Evolutionary conservation across 1,284 basidiomycete species (phyloP).

Genomic region (Rhodotorula sp.): DNA sequence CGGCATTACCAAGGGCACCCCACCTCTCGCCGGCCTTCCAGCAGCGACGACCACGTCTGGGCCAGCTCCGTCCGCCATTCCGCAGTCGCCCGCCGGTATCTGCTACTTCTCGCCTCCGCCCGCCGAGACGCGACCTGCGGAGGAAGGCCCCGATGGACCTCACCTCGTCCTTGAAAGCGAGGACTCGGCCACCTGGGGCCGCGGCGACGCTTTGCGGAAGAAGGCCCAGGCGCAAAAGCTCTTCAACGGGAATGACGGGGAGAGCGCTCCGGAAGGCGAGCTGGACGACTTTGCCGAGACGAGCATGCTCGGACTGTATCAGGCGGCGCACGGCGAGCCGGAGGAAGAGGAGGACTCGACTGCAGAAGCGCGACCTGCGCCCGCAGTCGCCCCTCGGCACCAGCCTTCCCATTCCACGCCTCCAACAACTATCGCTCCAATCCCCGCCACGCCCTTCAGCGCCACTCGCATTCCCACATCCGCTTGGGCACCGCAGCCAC

Average conservation of each 20-base stretch:
- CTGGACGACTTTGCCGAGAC: conserved; percentile 50
- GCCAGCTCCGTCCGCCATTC: neutral
- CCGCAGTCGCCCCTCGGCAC: neutral
- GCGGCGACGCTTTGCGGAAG: neutral
- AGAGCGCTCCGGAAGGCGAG: conserved; percentile 29
- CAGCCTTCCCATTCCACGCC: conserved; percentile 13
- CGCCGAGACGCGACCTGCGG: neutral
- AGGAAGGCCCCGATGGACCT: neutral
- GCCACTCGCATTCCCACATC: neutral
- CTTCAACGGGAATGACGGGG: conserved; percentile 30
- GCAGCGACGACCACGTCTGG: neutral
- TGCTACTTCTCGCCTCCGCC: conserved; percentile 26
- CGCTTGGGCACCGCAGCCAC: neutral
- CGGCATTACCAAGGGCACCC: conserved; percentile 37
- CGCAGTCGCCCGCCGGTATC: conserved; percentile 8
- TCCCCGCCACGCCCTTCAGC: neutral
- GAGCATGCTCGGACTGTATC: conserved; percentile 44
- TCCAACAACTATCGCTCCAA: conserved; percentile 54
- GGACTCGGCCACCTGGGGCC: conserved; percentile 26
- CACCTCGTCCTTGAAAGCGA: conserved; percentile 18
- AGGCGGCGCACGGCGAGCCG: neutral
- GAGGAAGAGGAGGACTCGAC: conserved; percentile 53
- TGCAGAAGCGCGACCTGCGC: neutral
- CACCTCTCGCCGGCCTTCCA: neutral
- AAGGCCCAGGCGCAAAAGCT: conserved; percentile 42